Evolutionary conservation across 2,329 filamentous ascomycete species (phyloP).

Genomic region (Claviceps lovelessii): DNA sequence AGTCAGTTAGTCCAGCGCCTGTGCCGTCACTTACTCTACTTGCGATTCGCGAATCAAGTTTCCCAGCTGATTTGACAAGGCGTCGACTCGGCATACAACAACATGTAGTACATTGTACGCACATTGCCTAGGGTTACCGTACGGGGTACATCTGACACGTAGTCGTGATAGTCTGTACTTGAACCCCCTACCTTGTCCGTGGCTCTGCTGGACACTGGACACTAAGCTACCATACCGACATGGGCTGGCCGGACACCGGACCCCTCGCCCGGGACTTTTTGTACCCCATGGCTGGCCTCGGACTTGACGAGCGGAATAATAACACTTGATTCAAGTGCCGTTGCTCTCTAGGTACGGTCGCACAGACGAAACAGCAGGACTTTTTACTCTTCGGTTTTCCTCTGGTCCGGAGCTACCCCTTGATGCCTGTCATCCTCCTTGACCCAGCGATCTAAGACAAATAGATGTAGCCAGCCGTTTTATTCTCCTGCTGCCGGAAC

Average conservation of each 20-base stretch:
- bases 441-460: background rate
- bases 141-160: constrained; percentile 1
- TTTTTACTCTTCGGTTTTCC: background rate
- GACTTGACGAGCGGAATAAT: background rate
- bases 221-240: background rate
- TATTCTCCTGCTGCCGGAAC: background rate
- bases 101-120: too few species aligned
- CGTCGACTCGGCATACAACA: background rate
- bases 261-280: constrained; percentile 1
- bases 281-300: background rate
- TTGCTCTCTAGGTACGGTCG: background rate
- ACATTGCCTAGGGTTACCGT: background rate
- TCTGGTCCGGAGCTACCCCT: background rate
- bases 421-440: background rate
- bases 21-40: background rate
- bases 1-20: background rate
- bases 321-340: background rate
- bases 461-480: background rate
- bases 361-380: background rate
- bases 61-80: background rate
- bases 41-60: background rate
- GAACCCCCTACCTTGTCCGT: background rate
- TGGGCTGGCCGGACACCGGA: background rate
- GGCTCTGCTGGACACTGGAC: too few species aligned
- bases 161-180: background rate